A percentile compares a stretch with the other conserved stretches of the same genome.
Conservation (phyloP, 495 filamentous ascomycete genomes). For the Platismatia glauca region DNA sequence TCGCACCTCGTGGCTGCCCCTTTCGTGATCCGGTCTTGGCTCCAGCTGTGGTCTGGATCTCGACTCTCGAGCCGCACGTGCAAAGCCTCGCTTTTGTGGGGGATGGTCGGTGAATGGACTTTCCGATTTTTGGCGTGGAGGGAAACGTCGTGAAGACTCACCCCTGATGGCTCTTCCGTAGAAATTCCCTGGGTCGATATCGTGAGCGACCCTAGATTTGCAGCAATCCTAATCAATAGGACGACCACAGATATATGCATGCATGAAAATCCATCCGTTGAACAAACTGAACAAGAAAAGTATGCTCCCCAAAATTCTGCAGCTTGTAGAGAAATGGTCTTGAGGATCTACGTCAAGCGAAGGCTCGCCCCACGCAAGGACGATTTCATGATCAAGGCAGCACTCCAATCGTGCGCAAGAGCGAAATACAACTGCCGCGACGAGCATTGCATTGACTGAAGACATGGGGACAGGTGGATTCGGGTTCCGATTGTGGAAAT, state of each 20-base stretch:
- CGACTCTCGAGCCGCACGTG: background rate
- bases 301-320: too few relatives aligned
- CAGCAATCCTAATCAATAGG: background rate
- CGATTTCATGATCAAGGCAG: background rate
- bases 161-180: background rate
- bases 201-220: background rate
- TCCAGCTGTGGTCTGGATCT: background rate
- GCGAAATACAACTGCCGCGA: background rate
- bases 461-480: background rate
- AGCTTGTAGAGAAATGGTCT: background rate
- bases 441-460: background rate
- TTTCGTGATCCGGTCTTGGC: background rate
- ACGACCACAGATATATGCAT: background rate
- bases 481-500: background rate
- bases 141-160: too few relatives aligned
- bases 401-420: background rate
- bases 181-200: background rate
- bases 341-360: background rate
- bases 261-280: too few relatives aligned
- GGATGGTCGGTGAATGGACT: background rate
- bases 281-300: background rate
- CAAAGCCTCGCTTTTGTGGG: background rate
- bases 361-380: background rate
- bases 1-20: background rate
- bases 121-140: background rate